These are phyloP conservation scores for Xylaria telfairii DNA, from an alignment of 495 filamentous ascomycete genomes.

Conservation along the genomic window DNA sequence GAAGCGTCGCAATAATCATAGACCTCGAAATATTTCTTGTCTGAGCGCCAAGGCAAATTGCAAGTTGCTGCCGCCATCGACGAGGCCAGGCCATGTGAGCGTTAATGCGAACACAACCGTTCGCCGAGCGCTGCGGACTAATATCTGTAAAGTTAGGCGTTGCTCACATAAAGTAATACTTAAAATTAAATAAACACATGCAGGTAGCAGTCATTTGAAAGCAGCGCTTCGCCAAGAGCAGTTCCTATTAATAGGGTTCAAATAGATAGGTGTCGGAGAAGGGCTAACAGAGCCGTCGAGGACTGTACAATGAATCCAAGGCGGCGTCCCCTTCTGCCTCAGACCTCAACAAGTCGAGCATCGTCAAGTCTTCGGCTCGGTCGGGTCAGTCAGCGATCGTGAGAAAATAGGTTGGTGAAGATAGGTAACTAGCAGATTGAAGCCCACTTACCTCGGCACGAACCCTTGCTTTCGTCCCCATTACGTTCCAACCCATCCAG, in stretches of 20 bases:
- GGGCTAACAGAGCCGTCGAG: no score
- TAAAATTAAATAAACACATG: neutral
- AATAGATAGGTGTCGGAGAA: neutral
- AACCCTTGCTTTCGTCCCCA: neutral
- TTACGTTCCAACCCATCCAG: no score
- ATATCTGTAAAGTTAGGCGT: neutral
- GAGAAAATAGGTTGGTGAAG: neutral
- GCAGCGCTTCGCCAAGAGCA: neutral
- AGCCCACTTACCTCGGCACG: slow-evolving; percentile 24
- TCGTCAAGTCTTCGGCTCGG: neutral
- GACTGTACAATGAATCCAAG: neutral
- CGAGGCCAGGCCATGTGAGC: neutral
- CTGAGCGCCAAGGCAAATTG: neutral
- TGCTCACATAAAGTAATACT: neutral
- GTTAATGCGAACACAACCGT: neutral
- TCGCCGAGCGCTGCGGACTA: neutral
- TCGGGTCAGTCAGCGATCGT: neutral
- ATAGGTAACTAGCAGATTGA: neutral
- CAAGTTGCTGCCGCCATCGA: neutral
- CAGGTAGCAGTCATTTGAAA: neutral
- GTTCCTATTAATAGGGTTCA: neutral
- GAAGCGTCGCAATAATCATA: neutral
- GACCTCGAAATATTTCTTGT: neutral
- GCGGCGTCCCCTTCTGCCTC: neutral
- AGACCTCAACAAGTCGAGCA: neutral